Conservation (phyloP, 2,329 filamentous ascomycete genomes). For the Fusarium tupiense region DNA sequence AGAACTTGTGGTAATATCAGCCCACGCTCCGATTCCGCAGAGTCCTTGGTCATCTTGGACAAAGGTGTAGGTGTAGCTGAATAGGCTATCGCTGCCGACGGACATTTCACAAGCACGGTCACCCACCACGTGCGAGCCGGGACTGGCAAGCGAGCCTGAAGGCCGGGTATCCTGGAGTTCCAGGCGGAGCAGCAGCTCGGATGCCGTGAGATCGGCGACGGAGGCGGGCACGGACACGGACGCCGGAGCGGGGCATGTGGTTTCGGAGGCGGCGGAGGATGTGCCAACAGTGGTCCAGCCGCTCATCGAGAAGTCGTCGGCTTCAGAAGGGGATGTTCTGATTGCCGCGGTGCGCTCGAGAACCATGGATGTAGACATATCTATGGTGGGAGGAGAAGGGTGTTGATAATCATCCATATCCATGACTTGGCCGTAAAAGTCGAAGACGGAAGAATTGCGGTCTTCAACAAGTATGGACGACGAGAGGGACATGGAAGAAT, state of each 20-base stretch:
- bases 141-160: conserved; percentile 12
- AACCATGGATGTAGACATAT: conserved; percentile 10
- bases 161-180: conserved; percentile 18
- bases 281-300: conserved; percentile 25
- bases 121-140: conserved; percentile 6
- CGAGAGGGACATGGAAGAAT: conserved; percentile 12
- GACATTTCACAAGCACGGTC: conserved; percentile 22
- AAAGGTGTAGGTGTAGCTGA: conserved; percentile 3
- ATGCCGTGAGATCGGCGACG: conserved; percentile 17
- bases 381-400: conserved; percentile 7
- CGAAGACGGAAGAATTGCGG: neutral
- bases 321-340: neutral
- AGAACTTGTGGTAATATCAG: conserved; percentile 22
- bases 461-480: conserved; percentile 19
- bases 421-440: neutral
- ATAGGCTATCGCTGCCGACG: neutral
- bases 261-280: conserved; percentile 16
- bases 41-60: conserved; percentile 18
- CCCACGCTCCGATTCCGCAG: conserved; percentile 37
- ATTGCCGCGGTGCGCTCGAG: conserved; percentile 16
- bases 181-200: conserved; percentile 16
- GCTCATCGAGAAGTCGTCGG: conserved; percentile 16
- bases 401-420: conserved; percentile 1
- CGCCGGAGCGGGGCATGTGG: conserved; percentile 23
- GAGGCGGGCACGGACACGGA: conserved; percentile 22